Evolutionary conservation across 768 basidiomycete species (phyloP).

Genomic region (Suillus discolor): DNA sequence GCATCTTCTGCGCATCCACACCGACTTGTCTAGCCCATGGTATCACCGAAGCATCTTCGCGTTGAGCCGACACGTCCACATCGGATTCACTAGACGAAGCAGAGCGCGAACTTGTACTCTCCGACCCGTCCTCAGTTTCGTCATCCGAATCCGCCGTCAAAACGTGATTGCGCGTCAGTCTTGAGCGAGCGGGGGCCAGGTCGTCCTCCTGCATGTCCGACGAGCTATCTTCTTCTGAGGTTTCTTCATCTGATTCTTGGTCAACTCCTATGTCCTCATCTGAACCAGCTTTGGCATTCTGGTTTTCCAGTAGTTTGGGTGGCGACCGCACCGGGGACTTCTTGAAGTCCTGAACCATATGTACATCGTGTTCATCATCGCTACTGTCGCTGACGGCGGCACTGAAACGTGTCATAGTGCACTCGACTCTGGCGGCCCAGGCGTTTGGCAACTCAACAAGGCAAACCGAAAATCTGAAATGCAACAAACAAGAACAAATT

Average conservation of each 20-base stretch:
- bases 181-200: slow-evolving; percentile 29
- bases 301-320: slow-evolving; percentile 31
- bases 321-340: slow-evolving; percentile 18
- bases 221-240: slow-evolving; percentile 36
- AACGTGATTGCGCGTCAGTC: slow-evolving; percentile 42
- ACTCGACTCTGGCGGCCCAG: slow-evolving; percentile 7
- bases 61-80: slow-evolving; percentile 18
- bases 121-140: slow-evolving; percentile 49
- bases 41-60: slow-evolving; percentile 52
- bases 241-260: slow-evolving; percentile 40
- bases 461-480: slow-evolving; percentile 19
- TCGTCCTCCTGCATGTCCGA: slow-evolving; percentile 60
- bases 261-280: slow-evolving; percentile 33
- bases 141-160: slow-evolving; percentile 58
- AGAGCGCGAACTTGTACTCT: slow-evolving; percentile 38
- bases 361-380: slow-evolving; percentile 49
- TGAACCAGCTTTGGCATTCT: slow-evolving; percentile 31
- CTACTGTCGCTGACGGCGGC: slow-evolving; percentile 61
- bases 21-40: slow-evolving; percentile 76
- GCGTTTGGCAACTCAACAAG: slow-evolving; percentile 21
- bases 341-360: slow-evolving; percentile 30
- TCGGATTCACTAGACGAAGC: slow-evolving; percentile 29
- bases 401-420: slow-evolving; percentile 66
- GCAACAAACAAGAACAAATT: slow-evolving; percentile 34
- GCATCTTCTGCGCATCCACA: slow-evolving; percentile 85